Base-by-base conservation (phyloP, 768 basidiomycete genomes). In the Imleria badia region DNA sequence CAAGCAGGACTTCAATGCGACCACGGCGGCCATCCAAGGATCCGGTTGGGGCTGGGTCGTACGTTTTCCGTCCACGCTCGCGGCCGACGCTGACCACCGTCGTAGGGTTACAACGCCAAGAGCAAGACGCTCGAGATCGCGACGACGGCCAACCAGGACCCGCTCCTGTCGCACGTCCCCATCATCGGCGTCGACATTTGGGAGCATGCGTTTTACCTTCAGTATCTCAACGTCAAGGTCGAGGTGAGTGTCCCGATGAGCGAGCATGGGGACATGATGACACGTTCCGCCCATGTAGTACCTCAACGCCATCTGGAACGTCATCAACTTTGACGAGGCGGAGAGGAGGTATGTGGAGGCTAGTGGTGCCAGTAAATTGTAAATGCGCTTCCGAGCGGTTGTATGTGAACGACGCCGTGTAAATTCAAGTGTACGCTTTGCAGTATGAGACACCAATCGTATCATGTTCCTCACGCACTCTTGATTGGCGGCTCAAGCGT, bases 41-140 rank as follows among this genome's bases (percentile, higher is more conserved):
- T 91, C 88, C 48, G 94, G 94, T 38, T 97, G 95, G 94, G 94
- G 92, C 57, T 98, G 94, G 95, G 80, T 97, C 67, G 92, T 94
- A 66, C 66, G 89, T 85, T 20, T 17, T 20, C 11, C 3, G 1
- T 54, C 15, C 6, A 11, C 2, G 26, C 26, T 26, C 26, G 26
- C 6, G 6, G 26, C 6, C 6, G 26, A 26, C 26, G 26, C 26
- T 26, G 26, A 26, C 6, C 26, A 6, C 26, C 26, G 26, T 26
- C 26, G 26, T 26, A 90, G 89, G 94, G 92, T 5, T 73, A 81
- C 52, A 89, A 91, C 76, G 78, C 83, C 26, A 52, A 67, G 52
- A 83, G 75, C 59, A 84, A 84, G 74, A 78, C 77, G 62, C 84
- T 99, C 52, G 94, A 96, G 78, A 82, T 97, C 61, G 75, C 82